Conservation (phyloP, 371 early-diverging fungal species). For the Cokeromyces recurvatus region DNA sequence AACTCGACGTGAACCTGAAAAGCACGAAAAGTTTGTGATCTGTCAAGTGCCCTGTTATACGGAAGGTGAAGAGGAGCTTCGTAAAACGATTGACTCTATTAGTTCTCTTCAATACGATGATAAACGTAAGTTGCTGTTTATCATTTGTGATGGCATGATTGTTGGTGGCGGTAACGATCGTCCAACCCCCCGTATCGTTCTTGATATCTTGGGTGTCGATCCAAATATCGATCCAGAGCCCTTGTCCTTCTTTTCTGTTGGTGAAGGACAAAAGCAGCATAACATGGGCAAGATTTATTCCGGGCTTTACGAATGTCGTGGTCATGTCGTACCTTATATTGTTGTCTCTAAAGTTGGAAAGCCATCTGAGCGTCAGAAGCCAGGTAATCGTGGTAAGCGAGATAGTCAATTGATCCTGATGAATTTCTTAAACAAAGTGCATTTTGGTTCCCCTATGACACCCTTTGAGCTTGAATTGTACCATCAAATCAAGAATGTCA, state of each 20-base stretch:
- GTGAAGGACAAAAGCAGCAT: slow-evolving; percentile 77
- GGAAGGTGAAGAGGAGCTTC: slow-evolving; percentile 75
- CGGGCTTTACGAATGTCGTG: slow-evolving; percentile 79
- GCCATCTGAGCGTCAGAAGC: slow-evolving; percentile 60
- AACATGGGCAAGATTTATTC: slow-evolving; percentile 92
- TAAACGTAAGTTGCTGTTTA: slow-evolving; percentile 69
- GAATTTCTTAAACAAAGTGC: slow-evolving; percentile 74
- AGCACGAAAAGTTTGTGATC: slow-evolving; percentile 89
- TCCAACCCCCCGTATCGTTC: slow-evolving; percentile 86
- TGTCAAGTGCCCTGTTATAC: slow-evolving; percentile 84
- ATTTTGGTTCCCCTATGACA: slow-evolving; percentile 71
- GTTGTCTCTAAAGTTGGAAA: slow-evolving; percentile 83
- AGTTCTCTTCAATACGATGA: slow-evolving; percentile 63
- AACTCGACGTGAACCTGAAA: slow-evolving; percentile 68
- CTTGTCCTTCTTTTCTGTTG: slow-evolving; percentile 82
- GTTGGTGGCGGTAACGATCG: slow-evolving; percentile 87
- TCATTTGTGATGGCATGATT: slow-evolving; percentile 85
- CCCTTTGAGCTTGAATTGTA: slow-evolving; percentile 90
- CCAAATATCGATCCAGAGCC: slow-evolving; percentile 78
- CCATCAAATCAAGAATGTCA: slow-evolving; percentile 79
- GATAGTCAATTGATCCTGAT: slow-evolving; percentile 83
- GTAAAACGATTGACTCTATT: slow-evolving; percentile 68
- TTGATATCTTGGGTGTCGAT: slow-evolving; percentile 82
- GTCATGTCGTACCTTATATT: slow-evolving; percentile 79
- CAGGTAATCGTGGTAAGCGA: slow-evolving; percentile 87